Evolutionary conservation across 768 basidiomycete species (phyloP), one percentile per base, ranked within the genome.

Genomic region (Mycena vitilis): DNA sequence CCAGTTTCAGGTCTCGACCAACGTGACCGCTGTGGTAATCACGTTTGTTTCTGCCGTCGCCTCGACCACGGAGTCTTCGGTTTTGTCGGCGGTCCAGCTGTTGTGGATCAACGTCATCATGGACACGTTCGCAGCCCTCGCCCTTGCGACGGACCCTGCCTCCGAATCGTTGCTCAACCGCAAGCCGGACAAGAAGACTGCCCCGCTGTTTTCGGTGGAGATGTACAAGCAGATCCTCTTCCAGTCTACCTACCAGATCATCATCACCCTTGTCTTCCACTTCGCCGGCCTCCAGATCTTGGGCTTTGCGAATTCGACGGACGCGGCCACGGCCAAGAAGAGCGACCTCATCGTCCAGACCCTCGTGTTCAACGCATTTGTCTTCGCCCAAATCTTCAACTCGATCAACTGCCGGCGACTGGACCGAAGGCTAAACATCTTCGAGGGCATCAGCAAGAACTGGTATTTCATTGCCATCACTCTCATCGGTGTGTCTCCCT

Each of bases 41-140:
- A 98, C 97, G 13, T 96, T 95, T 73, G 87, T 97, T 66, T 89
- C 96, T 42, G 94, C 96, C 44, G 89, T 98, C 61, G 88, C 93
- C 0, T 96, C 95, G 20, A 69, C 76, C 9, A 75, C 87, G 60
- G 96, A 98, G 77, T 74, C 82, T 12, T 95, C 96, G 1, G 96
- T 95, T n/a, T 83, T 99, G 36, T 91, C 94, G 23, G 97, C 98
- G 38, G 98, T 99, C 1, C 98, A 99, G 77, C 82, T 99, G 8
- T 88, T 99, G 23, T 99, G 98, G 96, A 95, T 98, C 80, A 98
- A 98, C 84, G 92, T 99, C 69, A 97, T 97, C 78, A 97, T 97
- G 96, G 96, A 98, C 77, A 97, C 95, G 2, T 98, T 99, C 76
- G 98, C 98, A 63, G 98, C 98, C 30, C 89, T 99, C 58, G 98